Conservation (phyloP, 2,329 filamentous ascomycete species). For the Phoma sp. region DNA sequence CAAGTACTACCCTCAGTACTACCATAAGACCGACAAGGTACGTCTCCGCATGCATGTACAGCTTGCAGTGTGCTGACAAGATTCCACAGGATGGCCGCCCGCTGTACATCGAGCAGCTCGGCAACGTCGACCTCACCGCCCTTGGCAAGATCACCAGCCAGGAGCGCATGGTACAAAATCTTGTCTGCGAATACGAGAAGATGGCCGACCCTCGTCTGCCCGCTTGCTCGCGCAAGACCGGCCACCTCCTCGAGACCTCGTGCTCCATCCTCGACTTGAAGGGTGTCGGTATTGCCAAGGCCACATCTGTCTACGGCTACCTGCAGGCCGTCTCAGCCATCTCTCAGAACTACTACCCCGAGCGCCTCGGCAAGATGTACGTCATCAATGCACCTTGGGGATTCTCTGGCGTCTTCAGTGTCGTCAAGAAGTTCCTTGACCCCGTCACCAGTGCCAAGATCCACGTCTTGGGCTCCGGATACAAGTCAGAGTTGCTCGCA, state of each 20-base stretch:
- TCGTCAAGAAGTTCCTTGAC: slow-evolving; percentile 94
- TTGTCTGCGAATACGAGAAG: slow-evolving; percentile 98
- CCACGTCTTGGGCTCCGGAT: slow-evolving; percentile 80
- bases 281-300: slow-evolving; percentile 83
- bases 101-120: slow-evolving; percentile 95
- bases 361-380: slow-evolving; percentile 94
- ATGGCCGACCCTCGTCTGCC: slow-evolving; percentile 90
- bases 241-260: slow-evolving; percentile 91
- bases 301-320: slow-evolving; percentile 85
- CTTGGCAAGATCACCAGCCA: slow-evolving; percentile 93
- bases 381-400: slow-evolving; percentile 98
- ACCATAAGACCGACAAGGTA: slow-evolving; percentile 92
- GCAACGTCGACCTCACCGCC: slow-evolving; percentile 85
- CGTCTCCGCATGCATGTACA: slow-evolving; percentile 6
- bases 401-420: slow-evolving; percentile 82
- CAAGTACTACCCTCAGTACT: slow-evolving; percentile 96
- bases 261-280: slow-evolving; percentile 99
- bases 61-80: slow-evolving; percentile 9
- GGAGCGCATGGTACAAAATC: slow-evolving; percentile 94
- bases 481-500: slow-evolving; percentile 80
- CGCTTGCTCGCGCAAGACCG: slow-evolving; percentile 90
- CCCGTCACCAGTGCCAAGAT: slow-evolving; percentile 98
- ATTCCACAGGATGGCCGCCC: slow-evolving; percentile 82
- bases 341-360: slow-evolving; percentile 99
- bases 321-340: slow-evolving; percentile 83